Base-by-base conservation (phyloP, 495 filamentous ascomycete species). In the Cercophora sp. region DNA sequence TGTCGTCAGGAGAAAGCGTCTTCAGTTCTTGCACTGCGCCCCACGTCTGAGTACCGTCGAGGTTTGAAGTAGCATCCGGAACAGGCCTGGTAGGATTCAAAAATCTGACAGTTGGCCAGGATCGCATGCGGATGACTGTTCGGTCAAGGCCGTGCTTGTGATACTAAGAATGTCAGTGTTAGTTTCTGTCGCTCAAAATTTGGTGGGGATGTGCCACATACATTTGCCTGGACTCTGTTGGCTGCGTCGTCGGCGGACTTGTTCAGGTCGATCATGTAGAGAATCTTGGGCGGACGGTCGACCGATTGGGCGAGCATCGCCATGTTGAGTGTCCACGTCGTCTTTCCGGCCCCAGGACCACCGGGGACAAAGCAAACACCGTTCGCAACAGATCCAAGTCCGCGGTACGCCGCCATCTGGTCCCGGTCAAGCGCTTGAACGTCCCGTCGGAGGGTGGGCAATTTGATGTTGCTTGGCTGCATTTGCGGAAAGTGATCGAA, bases 231-330 rank as follows among this genome's bases (percentile, higher is more conserved):
- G 5, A 54, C 25, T 40, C 57, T 50, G 6, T 54, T 32, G 25
- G 56, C 47, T 8, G 46, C 57, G 26, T 61, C 56, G 25, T 59
- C 59, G 1, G 56, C 40, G 1, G 62, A 46, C 18, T 48, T 54
- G 54, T 65, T 65, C 47, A 68, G 61, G 25, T 68, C 65, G 15
- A 68, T 26, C 1, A 65, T 39, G 39, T 56, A 65, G 5, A 68
- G 52, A 32, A 63, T 51, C 16, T 53, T 63, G 25, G 39, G 51
- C 18, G 35, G 26, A 10, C 19, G 8, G 1, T 10, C n/a, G 25
- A 25, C 44, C 4, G 26, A 25, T 16, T 47, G 44, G 4, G 44
- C n/a, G 13, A 16, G 22, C 2, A 10, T 40, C 25, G 44, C 44
- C 26, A 32, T 18, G 44, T 1, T 32, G 1, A 47, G 16, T 9